Evolutionary conservation across 345 rosid genomes (phyloP).

Genomic region (Psidium friedrichsthalianum): DNA sequence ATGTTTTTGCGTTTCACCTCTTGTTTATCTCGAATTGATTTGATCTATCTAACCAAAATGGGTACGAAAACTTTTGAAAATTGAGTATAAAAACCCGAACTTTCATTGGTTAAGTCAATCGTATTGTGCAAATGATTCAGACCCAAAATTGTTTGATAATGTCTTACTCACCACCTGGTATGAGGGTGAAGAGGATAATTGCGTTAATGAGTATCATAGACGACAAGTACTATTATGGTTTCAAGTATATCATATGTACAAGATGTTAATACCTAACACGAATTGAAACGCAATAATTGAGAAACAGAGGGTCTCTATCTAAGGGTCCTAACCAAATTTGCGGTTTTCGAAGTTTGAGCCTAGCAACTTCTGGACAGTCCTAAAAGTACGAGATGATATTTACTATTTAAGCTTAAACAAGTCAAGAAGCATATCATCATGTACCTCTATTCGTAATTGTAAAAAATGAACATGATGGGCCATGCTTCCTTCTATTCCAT

Average conservation of each 20-base stretch:
- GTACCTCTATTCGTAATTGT: not conserved
- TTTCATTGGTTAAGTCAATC: not conserved
- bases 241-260: not conserved
- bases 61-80: not conserved
- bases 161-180: not conserved
- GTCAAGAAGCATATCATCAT: not conserved
- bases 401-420: too few relatives aligned
- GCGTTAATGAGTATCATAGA: not conserved
- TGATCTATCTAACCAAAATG: not conserved
- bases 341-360: not conserved
- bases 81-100: rapidly evolving
- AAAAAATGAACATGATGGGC: not conserved
- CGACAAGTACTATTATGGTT: not conserved
- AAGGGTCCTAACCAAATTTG: not conserved
- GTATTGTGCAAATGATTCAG: rapidly evolving
- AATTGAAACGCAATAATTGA: not conserved
- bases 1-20: rapidly evolving
- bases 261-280: not conserved
- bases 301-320: not conserved
- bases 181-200: not conserved
- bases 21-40: not conserved
- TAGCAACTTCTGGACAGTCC: not conserved
- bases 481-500: not conserved
- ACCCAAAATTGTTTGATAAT: not conserved
- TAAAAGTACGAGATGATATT: not conserved